phyloP scores from a whole-genome alignment of 306 rosid species.

The Canavalia gladiata region DNA sequence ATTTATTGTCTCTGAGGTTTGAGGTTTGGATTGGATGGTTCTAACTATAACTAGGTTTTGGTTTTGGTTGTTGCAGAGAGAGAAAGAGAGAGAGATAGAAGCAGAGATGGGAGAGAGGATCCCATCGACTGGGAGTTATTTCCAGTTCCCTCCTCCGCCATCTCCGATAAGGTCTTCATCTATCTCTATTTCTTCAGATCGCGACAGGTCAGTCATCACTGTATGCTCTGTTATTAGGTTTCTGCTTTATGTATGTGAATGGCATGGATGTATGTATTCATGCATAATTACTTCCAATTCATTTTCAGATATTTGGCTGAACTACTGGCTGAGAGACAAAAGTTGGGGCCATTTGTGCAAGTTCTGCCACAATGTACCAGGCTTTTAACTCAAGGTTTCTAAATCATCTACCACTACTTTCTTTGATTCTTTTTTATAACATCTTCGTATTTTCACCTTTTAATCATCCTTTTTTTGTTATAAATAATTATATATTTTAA shows the following conservation, averaged over 20 bases:
- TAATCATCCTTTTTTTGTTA: neutral
- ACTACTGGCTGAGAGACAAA: conserved; percentile 81
- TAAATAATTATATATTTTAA: neutral
- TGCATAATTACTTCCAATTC: conserved; percentile 34
- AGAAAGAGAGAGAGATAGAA: too few relatives aligned
- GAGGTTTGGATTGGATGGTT: too few relatives aligned
- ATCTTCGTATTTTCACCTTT: neutral
- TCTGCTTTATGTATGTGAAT: neutral
- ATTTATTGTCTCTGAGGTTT: too few relatives aligned
- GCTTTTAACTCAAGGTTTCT: conserved; percentile 80
- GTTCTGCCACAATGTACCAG: conserved; percentile 78
- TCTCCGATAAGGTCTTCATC: conserved; percentile 79
- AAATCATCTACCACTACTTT: neutral
- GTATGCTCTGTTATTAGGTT: too few relatives aligned
- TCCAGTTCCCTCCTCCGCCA: conserved; percentile 91
- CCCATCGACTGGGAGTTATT: conserved; percentile 81
- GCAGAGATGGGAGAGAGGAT: conserved; percentile 86
- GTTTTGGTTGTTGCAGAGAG: too few relatives aligned
- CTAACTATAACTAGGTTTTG: neutral
- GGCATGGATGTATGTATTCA: too few relatives aligned
- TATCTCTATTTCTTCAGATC: conserved; percentile 70
- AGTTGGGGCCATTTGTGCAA: conserved; percentile 85
- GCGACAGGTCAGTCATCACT: conserved; percentile 63
- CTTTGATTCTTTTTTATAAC: conserved; percentile 3
- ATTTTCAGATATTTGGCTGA: conserved; percentile 78